Evolutionary conservation across 1,139 yeast species (phyloP), one percentile per base, ranked within the genome.

Genomic region (Hansenula sp.): DNA sequence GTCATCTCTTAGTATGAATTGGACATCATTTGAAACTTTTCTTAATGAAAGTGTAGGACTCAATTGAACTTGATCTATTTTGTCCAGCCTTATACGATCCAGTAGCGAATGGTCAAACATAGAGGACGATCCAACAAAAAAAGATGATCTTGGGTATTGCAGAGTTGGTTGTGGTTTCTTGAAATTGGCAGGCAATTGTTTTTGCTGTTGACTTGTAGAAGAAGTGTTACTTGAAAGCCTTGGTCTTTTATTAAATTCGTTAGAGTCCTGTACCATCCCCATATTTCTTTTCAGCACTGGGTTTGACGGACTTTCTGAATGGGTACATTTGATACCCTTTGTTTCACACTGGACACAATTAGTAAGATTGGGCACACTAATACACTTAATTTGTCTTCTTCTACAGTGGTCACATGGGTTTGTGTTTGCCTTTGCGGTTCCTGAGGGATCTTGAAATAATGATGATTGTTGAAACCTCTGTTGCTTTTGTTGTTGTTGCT

Each of bases 61-160:
- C 41, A 83, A 61, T 56, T 78, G 81, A 25, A 81, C 74, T 56
- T 81, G 89, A 53, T 82, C 88, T 32, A 81, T 75, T 51, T 76
- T 69, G 59, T 62, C 80, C 59, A 64, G 67, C 56, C 61, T 61
- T 31, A 82, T 76, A 38, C 70, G 61, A 44, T 80, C 77, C 19
- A 83, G 60, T 18, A 83, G 64, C 34, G 73, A 68, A 12, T 74
- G 65, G 58, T 83, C 92, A 56, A 76, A 82, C 37, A 80, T 68
- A 29, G 89, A 81, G 0, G 89, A 81, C 1, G 89, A 79, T 0
- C 94, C 94, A 24, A 83, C 78, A 53, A 78, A 82, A 55, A 82
- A 83, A 28, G 88, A 79, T 1, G 90, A 82, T 42, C 92, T 64
- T 2, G 94, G 92, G 50, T 77, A 82, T 52, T 82, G 90, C 33